Percentiles rank a stretch among this genome's conserved stretches.
These are phyloP conservation scores for Xerocomellus chrysenteron DNA, from an alignment of 768 basidiomycete species.

Conservation along the genomic window DNA sequence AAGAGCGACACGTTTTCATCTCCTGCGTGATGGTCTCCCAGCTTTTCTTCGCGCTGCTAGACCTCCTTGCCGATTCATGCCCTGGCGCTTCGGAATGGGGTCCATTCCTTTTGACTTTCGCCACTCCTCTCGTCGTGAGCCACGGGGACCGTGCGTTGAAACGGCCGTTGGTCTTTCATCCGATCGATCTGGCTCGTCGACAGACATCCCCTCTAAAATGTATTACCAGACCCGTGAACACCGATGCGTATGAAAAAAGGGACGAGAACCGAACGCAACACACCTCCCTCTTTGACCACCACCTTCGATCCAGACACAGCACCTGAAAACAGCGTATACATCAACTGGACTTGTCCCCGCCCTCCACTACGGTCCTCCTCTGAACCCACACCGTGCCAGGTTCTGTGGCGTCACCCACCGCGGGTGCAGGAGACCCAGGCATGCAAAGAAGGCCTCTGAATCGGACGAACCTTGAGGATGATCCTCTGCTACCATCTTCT, in stretches of 20 bases:
- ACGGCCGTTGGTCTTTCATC: slow-evolving; percentile 40
- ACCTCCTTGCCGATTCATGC: slow-evolving; percentile 68
- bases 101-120: slow-evolving; percentile 73
- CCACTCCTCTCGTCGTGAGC: slow-evolving; percentile 80
- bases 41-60: slow-evolving; percentile 61
- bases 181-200: slow-evolving; percentile 40
- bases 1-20: slow-evolving; percentile 38
- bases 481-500: slow-evolving; percentile 34
- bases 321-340: slow-evolving; percentile 17
- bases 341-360: slow-evolving; percentile 12
- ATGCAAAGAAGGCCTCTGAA: slow-evolving; percentile 29
- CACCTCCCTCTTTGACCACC: slow-evolving; percentile 20
- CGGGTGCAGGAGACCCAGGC: slow-evolving; percentile 59
- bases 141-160: slow-evolving; percentile 81
- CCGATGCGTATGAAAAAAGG: not conserved
- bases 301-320: slow-evolving; percentile 10
- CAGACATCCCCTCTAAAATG: slow-evolving; percentile 49
- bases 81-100: slow-evolving; percentile 47
- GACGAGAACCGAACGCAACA: slow-evolving; percentile 1
- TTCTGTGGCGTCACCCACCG: slow-evolving; percentile 36
- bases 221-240: slow-evolving; percentile 6
- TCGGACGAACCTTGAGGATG: slow-evolving; percentile 58
- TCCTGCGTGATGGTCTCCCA: slow-evolving; percentile 68
- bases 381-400: slow-evolving; percentile 37
- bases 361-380: not conserved